Evolutionary conservation across 495 filamentous ascomycete species (phyloP).

Genomic region (Rhizodiscina lignyota): DNA sequence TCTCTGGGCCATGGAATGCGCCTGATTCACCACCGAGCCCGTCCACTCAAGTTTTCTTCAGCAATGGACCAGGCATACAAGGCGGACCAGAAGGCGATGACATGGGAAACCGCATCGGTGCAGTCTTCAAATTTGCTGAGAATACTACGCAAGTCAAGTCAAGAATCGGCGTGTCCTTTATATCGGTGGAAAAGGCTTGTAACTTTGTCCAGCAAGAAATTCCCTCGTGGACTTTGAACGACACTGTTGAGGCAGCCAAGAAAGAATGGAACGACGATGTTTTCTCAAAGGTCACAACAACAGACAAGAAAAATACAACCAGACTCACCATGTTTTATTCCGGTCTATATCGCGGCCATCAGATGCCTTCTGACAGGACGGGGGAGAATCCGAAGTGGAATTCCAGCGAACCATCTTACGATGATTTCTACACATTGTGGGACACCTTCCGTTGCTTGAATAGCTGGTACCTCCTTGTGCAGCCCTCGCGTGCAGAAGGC

Average conservation of each 20-base stretch:
- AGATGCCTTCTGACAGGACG: constrained; percentile 55
- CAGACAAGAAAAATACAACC: constrained; percentile 32
- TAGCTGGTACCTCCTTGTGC: constrained; percentile 46
- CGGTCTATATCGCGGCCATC: constrained; percentile 49
- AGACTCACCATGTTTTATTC: constrained; percentile 45
- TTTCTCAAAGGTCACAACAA: constrained; percentile 44
- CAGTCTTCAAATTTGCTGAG: constrained; percentile 18
- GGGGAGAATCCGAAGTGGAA: constrained; percentile 54
- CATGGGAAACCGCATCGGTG: constrained; percentile 14
- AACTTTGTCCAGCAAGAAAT: constrained; percentile 41
- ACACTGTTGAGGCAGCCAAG: constrained; percentile 30
- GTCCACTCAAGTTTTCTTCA: no score
- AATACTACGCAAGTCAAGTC: no score
- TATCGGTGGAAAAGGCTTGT: constrained; percentile 48
- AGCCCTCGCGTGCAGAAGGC: constrained; percentile 45
- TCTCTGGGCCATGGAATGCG: no score
- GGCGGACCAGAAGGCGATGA: no score
- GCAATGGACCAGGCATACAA: no score
- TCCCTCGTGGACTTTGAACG: constrained; percentile 25
- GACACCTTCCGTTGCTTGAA: constrained; percentile 50
- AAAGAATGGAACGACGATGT: constrained; percentile 42
- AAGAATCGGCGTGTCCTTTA: constrained; percentile 55
- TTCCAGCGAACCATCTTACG: constrained; percentile 48
- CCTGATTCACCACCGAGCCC: no score
- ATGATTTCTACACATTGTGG: constrained; percentile 42